phyloP scores from a whole-genome alignment of 1,139 yeast genomes.

The Blastobotrys illinoisensis region DNA sequence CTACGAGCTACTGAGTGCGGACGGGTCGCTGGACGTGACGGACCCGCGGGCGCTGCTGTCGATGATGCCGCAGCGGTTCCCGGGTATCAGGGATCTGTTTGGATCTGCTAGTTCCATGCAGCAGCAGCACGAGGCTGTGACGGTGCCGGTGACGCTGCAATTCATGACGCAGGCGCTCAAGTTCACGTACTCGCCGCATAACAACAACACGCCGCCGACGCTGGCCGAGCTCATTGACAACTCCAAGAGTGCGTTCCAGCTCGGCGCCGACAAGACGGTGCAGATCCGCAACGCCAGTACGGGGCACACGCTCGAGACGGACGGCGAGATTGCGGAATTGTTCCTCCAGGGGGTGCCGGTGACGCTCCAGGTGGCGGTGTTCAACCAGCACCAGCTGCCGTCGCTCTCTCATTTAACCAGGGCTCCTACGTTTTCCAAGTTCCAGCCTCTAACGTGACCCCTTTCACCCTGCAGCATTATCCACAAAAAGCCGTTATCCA shows the following conservation, averaged over 20 bases:
- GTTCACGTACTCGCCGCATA: conserved; percentile 53
- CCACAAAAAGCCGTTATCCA: no score
- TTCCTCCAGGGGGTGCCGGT: conserved; percentile 19
- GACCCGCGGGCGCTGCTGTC: conserved; percentile 5
- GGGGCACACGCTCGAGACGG: conserved; percentile 23
- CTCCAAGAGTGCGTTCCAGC: conserved; percentile 61
- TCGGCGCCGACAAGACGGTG: conserved; percentile 37
- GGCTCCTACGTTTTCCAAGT: neutral
- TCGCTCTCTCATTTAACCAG: neutral
- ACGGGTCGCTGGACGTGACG: neutral
- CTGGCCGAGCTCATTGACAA: conserved; percentile 62
- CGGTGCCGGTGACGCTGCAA: conserved; percentile 38
- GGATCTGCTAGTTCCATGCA: neutral
- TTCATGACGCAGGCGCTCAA: conserved; percentile 44
- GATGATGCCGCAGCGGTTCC: neutral
- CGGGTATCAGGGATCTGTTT: neutral
- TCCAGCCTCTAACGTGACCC: neutral
- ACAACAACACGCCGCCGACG: conserved; percentile 61
- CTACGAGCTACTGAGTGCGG: conserved; percentile 43
- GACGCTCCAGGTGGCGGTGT: neutral
- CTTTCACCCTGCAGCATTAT: no score
- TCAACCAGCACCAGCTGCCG: neutral
- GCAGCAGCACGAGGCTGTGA: neutral
- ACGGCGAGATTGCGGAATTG: conserved; percentile 32
- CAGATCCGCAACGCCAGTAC: conserved; percentile 25